phyloP scores from a whole-genome alignment of 352 stramenopile species.

The Phytophthora sansomeana region DNA sequence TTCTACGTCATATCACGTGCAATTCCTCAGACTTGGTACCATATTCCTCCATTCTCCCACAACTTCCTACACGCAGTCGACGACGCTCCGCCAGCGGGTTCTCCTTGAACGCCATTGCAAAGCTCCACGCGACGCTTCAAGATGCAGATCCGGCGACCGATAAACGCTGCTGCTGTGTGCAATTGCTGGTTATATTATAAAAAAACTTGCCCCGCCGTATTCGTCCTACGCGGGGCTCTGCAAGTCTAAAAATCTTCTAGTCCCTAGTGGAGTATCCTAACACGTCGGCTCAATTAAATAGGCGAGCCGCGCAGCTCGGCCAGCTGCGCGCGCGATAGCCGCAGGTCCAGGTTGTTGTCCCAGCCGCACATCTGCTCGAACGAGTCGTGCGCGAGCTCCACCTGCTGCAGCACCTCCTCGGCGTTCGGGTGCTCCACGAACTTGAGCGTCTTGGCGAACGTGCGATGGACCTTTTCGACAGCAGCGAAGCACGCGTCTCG shows the following conservation, averaged over 20 bases:
- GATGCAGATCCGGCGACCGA: not conserved
- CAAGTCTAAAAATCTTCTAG: slow-evolving; percentile 33
- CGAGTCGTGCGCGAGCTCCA: slow-evolving; percentile 84
- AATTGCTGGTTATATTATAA: slow-evolving; percentile 27
- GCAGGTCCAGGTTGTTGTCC: slow-evolving; percentile 76
- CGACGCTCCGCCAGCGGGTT: slow-evolving; percentile 55
- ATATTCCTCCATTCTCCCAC: too few species aligned
- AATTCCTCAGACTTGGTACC: too few species aligned
- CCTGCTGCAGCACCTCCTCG: slow-evolving; percentile 86
- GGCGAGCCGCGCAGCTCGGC: slow-evolving; percentile 65
- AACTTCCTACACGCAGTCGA: slow-evolving; percentile 39
- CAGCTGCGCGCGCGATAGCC: slow-evolving; percentile 80
- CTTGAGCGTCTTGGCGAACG: slow-evolving; percentile 89
- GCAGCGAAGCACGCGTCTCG: slow-evolving; percentile 83
- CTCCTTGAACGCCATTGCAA: not conserved
- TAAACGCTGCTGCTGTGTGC: not conserved
- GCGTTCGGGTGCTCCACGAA: slow-evolving; percentile 84
- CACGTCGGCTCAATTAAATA: slow-evolving; percentile 33
- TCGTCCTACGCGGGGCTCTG: slow-evolving; percentile 30
- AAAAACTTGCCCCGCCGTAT: slow-evolving; percentile 29
- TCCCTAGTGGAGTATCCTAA: slow-evolving; percentile 46
- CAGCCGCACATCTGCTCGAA: slow-evolving; percentile 90
- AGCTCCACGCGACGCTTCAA: slow-evolving; percentile 23
- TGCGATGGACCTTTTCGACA: slow-evolving; percentile 64
- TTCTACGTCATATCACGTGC: slow-evolving; percentile 44